Conservation (phyloP, 208 protist species). For the Wallacemonas sp. region DNA sequence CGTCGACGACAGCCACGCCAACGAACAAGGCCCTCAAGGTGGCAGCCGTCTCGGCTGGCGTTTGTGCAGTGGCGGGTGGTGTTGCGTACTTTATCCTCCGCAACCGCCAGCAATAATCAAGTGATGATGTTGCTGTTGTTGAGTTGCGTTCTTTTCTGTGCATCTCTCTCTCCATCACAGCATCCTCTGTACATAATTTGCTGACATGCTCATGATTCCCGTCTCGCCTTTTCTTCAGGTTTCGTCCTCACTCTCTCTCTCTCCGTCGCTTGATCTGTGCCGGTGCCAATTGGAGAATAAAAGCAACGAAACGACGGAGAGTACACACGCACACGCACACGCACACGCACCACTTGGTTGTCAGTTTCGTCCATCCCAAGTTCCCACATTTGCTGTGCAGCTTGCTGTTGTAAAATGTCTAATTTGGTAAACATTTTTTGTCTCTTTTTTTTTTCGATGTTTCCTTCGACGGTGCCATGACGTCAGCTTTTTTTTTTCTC, state of each 20-base stretch:
- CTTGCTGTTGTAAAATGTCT: background rate
- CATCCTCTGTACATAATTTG: no score
- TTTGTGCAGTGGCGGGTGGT: constrained; percentile 10
- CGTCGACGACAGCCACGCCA: constrained; percentile 9
- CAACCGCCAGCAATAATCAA: background rate
- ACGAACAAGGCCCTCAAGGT: background rate
- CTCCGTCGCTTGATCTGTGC: no score
- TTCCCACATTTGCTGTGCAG: no score
- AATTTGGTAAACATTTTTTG: background rate
- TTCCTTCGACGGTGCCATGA: background rate
- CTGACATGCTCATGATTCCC: background rate
- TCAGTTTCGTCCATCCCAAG: no score
- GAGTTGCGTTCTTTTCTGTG: background rate
- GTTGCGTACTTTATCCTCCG: background rate
- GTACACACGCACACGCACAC: no score
- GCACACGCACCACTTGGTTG: no score
- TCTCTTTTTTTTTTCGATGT: background rate
- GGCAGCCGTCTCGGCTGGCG: background rate
- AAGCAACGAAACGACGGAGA: no score
- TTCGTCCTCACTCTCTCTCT: no score
- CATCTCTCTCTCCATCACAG: no score
- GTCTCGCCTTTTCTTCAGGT: no score
- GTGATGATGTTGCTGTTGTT: background rate
- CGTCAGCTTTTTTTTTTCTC: background rate
- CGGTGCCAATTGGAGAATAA: no score